These are phyloP conservation scores for Singerocomus inundabilis DNA, from an alignment of 1,284 basidiomycete genomes.

Conservation along the genomic window DNA sequence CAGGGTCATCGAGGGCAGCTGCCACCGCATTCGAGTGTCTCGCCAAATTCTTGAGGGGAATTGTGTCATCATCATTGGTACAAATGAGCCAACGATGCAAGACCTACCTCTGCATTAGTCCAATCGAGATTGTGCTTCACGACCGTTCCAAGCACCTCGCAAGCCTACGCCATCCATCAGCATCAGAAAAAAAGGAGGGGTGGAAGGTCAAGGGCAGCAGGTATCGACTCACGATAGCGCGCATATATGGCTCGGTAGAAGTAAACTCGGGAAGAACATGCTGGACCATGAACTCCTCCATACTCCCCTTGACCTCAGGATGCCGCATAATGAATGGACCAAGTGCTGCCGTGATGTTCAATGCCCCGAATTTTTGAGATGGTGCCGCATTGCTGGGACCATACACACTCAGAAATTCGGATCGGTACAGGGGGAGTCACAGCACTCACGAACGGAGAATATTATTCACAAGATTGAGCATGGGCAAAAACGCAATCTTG, in stretches of 20 bases:
- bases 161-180: conserved; percentile 49
- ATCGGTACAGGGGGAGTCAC: neutral
- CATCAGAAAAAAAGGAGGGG: neutral
- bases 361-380: conserved; percentile 74
- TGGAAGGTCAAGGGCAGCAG: neutral
- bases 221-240: conserved; percentile 58
- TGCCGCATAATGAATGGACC: conserved; percentile 77
- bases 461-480: conserved; percentile 73
- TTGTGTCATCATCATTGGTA: neutral
- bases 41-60: conserved; percentile 51
- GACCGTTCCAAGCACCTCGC: conserved; percentile 74
- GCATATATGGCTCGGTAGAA: conserved; percentile 64
- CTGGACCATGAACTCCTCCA: conserved; percentile 74
- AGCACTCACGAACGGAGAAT: conserved; percentile 62
- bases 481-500: conserved; percentile 74
- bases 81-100: neutral
- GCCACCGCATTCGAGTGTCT: conserved; percentile 63
- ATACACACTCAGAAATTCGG: neutral
- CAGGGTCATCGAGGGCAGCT: conserved; percentile 64
- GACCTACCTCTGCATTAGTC: conserved; percentile 60
- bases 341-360: conserved; percentile 77
- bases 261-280: conserved; percentile 73
- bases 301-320: conserved; percentile 70
- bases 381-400: conserved; percentile 48
- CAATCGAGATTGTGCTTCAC: conserved; percentile 67